Conservation (phyloP, 2,329 filamentous ascomycete species). For the Seiridium unicorne region DNA sequence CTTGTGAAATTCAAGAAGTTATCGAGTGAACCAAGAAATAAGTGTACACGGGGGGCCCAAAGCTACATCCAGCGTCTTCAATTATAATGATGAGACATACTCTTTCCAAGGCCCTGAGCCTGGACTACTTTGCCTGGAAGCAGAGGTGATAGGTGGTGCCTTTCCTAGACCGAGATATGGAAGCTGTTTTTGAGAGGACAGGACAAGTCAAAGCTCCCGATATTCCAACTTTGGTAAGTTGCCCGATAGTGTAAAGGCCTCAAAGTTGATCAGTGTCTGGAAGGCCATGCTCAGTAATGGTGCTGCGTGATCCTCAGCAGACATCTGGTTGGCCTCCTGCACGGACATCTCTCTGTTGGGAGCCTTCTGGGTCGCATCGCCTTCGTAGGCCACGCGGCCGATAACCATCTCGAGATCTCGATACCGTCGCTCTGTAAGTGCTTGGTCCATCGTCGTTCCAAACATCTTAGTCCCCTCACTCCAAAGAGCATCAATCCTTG, state of each 20-base stretch:
- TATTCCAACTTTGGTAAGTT: background rate
- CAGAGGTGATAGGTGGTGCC: too few species aligned
- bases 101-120: too few species aligned
- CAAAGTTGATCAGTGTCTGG: constrained; percentile 16
- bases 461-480: constrained; percentile 36
- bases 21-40: too few species aligned
- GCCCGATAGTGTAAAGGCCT: background rate
- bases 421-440: constrained; percentile 28
- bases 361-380: constrained; percentile 12
- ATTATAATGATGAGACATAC: too few species aligned
- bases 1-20: too few species aligned
- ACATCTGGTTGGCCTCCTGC: constrained; percentile 35
- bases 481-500: constrained; percentile 33
- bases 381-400: constrained; percentile 37
- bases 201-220: background rate
- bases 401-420: constrained; percentile 26
- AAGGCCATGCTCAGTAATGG: constrained; percentile 43
- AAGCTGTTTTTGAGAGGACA: too few species aligned
- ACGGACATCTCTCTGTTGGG: constrained; percentile 27
- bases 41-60: too few species aligned
- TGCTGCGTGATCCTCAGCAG: constrained; percentile 35
- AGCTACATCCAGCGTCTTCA: too few species aligned
- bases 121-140: too few species aligned
- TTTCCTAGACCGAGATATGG: too few species aligned
- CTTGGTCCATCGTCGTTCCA: constrained; percentile 28